phyloP scores from a whole-genome alignment of 1,284 basidiomycete genomes.

The Mycosarcoma maydis region DNA sequence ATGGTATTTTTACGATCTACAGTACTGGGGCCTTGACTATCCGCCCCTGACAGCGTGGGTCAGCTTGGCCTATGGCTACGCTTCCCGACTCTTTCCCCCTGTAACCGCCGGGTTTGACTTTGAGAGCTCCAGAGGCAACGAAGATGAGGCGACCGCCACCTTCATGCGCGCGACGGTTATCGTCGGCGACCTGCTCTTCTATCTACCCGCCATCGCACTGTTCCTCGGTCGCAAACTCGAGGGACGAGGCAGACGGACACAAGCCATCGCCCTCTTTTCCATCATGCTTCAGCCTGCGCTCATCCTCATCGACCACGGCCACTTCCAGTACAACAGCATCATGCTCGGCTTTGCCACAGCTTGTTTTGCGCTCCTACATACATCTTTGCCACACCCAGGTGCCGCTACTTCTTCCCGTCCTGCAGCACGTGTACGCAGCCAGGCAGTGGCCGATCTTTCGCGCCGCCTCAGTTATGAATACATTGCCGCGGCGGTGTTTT shows the following conservation, averaged over 20 bases:
- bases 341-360: constrained; percentile 64
- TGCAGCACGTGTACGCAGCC: constrained; percentile 8
- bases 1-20: constrained; percentile 88
- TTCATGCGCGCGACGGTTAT: constrained; percentile 85
- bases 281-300: constrained; percentile 84
- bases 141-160: constrained; percentile 72
- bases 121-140: constrained; percentile 79
- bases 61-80: constrained; percentile 40
- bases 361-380: constrained; percentile 58
- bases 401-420: neutral
- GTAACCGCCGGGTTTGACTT: constrained; percentile 71
- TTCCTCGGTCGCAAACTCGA: constrained; percentile 56
- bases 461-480: constrained; percentile 68
- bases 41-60: constrained; percentile 84
- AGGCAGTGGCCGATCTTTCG: constrained; percentile 53
- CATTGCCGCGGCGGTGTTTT: constrained; percentile 79
- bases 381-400: constrained; percentile 60
- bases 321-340: constrained; percentile 76
- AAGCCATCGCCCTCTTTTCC: constrained; percentile 66
- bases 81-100: constrained; percentile 33
- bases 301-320: constrained; percentile 86
- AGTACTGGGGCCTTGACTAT: constrained; percentile 85
- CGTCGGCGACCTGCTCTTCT: constrained; percentile 76
- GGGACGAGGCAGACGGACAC: constrained; percentile 57
- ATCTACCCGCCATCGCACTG: constrained; percentile 74